Conservation (phyloP, 2,329 filamentous ascomycete genomes). For the Pestalotiopsis sp. region DNA sequence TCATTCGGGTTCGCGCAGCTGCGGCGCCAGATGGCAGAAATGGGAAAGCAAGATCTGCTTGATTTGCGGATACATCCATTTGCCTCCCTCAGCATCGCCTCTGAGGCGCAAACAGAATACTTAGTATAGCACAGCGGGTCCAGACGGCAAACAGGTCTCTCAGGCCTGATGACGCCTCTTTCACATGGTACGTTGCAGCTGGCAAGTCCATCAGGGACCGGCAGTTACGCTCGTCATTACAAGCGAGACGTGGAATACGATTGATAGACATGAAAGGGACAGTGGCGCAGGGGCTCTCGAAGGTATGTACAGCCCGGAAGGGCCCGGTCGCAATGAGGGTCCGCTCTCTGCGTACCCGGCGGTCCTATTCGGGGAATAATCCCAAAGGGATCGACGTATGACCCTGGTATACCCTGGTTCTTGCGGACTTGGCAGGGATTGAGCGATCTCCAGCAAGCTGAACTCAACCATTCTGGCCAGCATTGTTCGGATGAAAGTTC, state of each 20-base stretch:
- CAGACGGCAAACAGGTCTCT: background rate
- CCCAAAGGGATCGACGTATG: constrained; percentile 1
- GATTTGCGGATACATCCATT: background rate
- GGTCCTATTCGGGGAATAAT: constrained; percentile 1
- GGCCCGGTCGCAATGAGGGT: background rate
- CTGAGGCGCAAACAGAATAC: background rate
- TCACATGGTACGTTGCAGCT: background rate
- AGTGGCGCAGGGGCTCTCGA: constrained; percentile 2
- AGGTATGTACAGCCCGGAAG: background rate
- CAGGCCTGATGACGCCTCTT: background rate
- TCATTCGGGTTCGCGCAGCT: background rate
- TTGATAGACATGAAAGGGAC: constrained; percentile 9
- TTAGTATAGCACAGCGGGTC: background rate
- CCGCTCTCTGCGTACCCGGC: background rate
- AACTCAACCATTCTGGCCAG: background rate
- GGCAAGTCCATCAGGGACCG: background rate
- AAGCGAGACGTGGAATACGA: background rate
- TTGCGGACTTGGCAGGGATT: background rate
- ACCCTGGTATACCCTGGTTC: background rate
- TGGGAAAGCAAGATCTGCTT: background rate
- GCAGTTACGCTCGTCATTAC: background rate
- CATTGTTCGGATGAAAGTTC: constrained; percentile 5
- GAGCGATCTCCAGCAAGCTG: background rate
- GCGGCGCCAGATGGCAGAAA: background rate
- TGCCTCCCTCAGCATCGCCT: background rate